Conservation (phyloP, 2,329 filamentous ascomycete genomes). For the Chrysoporthe cubensis region DNA sequence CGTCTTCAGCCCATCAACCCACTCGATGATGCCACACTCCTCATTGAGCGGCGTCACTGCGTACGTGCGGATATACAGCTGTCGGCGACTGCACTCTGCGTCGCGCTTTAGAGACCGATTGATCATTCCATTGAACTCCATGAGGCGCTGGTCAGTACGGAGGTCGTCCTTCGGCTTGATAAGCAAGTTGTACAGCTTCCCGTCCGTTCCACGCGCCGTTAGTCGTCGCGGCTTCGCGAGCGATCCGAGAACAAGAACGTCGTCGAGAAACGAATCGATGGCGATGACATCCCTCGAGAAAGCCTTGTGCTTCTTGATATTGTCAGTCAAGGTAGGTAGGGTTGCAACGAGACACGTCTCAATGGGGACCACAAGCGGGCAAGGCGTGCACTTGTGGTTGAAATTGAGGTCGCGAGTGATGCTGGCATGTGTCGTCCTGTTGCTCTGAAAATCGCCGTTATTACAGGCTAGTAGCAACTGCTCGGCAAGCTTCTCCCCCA, state of each 20-base stretch:
- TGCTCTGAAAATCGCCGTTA: constrained; percentile 72
- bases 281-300: constrained; percentile 87
- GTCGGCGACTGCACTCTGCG: constrained; percentile 84
- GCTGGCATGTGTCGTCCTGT: constrained; percentile 69
- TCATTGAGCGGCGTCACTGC: constrained; percentile 96
- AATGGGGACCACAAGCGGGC: constrained; percentile 84
- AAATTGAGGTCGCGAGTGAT: constrained; percentile 80
- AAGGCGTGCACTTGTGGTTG: constrained; percentile 81
- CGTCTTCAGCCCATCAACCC: constrained; percentile 95
- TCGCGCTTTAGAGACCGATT: constrained; percentile 92
- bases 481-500: constrained; percentile 81
- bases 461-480: constrained; percentile 82
- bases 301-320: constrained; percentile 76
- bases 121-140: constrained; percentile 99
- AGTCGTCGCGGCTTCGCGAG: constrained; percentile 91
- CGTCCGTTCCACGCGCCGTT: constrained; percentile 85
- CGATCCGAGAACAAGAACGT: constrained; percentile 87
- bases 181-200: constrained; percentile 83
- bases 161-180: constrained; percentile 99
- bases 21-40: constrained; percentile 97
- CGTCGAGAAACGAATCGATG: constrained; percentile 79
- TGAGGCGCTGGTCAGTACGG: constrained; percentile 94
- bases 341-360: constrained; percentile 83
- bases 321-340: constrained; percentile 75
- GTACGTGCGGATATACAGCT: constrained; percentile 95